Base-by-base conservation (phyloP, 2,329 filamentous ascomycete genomes). In the Coniochaeta sp. region DNA sequence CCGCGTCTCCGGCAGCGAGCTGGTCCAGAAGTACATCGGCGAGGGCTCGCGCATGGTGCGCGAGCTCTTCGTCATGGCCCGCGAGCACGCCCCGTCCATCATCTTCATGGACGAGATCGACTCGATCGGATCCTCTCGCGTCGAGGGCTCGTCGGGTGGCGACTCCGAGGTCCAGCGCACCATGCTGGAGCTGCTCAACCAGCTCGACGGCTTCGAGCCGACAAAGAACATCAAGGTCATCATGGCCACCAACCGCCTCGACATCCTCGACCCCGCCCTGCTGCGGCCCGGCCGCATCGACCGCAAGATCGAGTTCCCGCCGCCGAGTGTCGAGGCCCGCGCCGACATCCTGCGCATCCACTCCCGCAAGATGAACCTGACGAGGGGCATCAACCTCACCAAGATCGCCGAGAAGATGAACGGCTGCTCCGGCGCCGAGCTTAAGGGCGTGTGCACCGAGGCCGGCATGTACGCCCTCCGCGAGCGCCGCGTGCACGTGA, bases 31-130 rank as follows among this genome's bases (percentile, higher is more conserved):
- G 79, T 99, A 99, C 78, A 99, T 99, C 70, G 95, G 95, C 72
- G 95, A 99, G 75, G 95, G 95, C 71, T 95, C 90, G 68, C 88
- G 95, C 69, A 99, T 99, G 95, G 95, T 99, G 65, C 91, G 95
- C 71, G 95, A 99, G 78, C 84, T 99, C 58, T 99, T 99, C 82
- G 90, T 99, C 73, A 99, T 99, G 95, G 95, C 95, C 30, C 86
- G 95, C 76, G 95, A 99, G 74, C 95, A 99, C 70, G 95, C 95
- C 1, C 95, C 95, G 24, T 96, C 91, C 66, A 99, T 99, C 77
- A 99, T 99, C 77, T 99, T 99, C 82, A 99, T 99, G 95, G 95
- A 99, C 75, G 95, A 99, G 77, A 98, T 99, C 75, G 95, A 99
- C 81, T 96, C 91, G 67, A 99, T 99, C 76, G 95, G 95, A 65